Base-by-base conservation (phyloP, 305 asterid species). In the Euphrasia arctica region DNA sequence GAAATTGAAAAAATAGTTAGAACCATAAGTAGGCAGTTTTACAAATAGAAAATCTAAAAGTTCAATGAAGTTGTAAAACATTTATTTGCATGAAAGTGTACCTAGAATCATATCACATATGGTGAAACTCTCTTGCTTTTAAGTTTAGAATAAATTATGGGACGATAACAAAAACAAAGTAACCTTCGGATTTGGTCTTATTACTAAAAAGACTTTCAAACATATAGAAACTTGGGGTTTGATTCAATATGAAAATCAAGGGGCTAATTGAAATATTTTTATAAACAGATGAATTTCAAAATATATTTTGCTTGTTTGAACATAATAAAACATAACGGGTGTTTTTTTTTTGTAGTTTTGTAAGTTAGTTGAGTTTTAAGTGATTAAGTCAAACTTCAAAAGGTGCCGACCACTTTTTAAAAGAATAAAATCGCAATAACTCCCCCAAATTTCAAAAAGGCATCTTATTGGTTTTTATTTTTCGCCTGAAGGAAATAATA, bases 401-500 rank as follows among this genome's bases (percentile, higher is more conserved):
- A 47, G 52, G 18, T 47, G 18, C 5, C 14, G 3, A 10, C 4
- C 52, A 47, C 52, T 10, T 47, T 10, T 47, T 47, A 11, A 47
- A 12, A 47, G 52, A 11, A 11, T 6, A 31, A 29, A 31, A 31
- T 42, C 3, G n/a, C 18, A 47, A 10, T 12, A 13, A 47, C 52
- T 47, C 48, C 48, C 13, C 3, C 34, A 42, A 42, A 11, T 42
- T 11, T 42, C 48, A 5, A 52, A 52, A 52, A 31, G 3, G 34
- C 34, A 2, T 31, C 3, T 31, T 4, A 31, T 31, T 31, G 34
- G 34, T 1, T 31, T 42, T 42, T 52, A 4, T 3, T 52, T 52
- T 52, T 11, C 12, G 7, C 6, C 18, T 43, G 29, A 60, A 62
- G 2, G 50, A 78, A 66, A 65, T 5, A 15, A 64, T 63, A 88